Evolutionary conservation across 139 green algal species (phyloP).

Genomic region (Deuterostichococcus epilithicus): DNA sequence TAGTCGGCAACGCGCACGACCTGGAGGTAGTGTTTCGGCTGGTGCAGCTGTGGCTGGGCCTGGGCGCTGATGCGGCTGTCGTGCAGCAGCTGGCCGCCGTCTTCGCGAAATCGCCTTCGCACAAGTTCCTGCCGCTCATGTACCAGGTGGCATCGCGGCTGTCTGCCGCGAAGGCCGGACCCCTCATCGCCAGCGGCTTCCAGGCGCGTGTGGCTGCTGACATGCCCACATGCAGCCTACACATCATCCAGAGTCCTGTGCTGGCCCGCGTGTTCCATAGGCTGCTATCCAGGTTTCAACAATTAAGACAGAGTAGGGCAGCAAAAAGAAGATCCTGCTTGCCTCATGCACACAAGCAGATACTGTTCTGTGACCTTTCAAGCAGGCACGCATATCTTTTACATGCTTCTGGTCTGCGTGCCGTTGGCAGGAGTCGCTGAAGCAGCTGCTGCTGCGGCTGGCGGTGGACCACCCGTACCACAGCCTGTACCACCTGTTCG

Average conservation of each 20-base stretch:
- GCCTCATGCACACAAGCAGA: too few species aligned
- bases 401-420: too few species aligned
- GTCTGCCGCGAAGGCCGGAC: slow-evolving; percentile 10
- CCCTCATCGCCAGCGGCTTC: slow-evolving; percentile 16
- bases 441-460: slow-evolving; percentile 55
- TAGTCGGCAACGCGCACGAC: slow-evolving; percentile 55
- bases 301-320: too few species aligned
- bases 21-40: slow-evolving; percentile 64
- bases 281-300: background rate
- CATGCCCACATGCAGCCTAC: background rate
- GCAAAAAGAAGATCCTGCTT: too few species aligned
- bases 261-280: background rate
- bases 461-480: slow-evolving; percentile 81
- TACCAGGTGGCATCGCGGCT: slow-evolving; percentile 84
- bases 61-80: slow-evolving; percentile 19
- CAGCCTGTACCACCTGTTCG: slow-evolving; percentile 70
- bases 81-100: slow-evolving; percentile 30
- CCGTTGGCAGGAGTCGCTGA: slow-evolving; percentile 26
- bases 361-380: too few species aligned
- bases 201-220: background rate
- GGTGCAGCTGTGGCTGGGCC: slow-evolving; percentile 69
- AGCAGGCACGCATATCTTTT: too few species aligned
- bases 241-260: background rate
- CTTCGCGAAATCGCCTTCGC: slow-evolving; percentile 56
- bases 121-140: slow-evolving; percentile 88